A percentile compares a stretch with the other conserved stretches of the same genome.
Evolutionary conservation across 345 rosid genomes (phyloP).

Genomic region (Isatis tinctoria): DNA sequence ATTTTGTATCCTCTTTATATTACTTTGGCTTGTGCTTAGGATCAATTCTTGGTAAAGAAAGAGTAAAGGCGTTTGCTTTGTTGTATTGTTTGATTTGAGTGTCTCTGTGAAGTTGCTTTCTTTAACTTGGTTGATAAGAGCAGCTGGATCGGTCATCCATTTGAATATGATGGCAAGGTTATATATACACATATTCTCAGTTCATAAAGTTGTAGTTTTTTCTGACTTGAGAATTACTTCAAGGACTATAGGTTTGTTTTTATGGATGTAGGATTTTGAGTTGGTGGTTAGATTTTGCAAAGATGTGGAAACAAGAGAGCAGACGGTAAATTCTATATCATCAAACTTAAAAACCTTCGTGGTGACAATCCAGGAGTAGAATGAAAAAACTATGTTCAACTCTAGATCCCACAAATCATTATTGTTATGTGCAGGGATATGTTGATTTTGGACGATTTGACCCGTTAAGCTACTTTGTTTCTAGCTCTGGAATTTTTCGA

Average conservation of each 20-base stretch:
- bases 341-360: conserved; percentile 4
- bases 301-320: conserved; percentile 85
- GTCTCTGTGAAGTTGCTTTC: conserved; percentile 31
- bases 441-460: conserved; percentile 75
- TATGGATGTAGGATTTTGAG: conserved; percentile 54
- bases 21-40: conserved; percentile 39
- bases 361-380: neutral
- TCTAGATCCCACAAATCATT: neutral
- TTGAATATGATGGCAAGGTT: conserved; percentile 68
- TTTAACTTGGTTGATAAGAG: conserved; percentile 51
- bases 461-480: conserved; percentile 53
- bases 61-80: conserved; percentile 12
- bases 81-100: neutral
- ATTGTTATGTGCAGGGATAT: conserved; percentile 67
- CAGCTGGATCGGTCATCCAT: conserved; percentile 62
- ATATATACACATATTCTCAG: neutral
- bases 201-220: neutral
- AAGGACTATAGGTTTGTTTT: conserved; percentile 5
- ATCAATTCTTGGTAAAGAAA: neutral
- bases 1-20: conserved; percentile 81
- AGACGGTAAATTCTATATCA: conserved; percentile 48
- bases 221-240: neutral
- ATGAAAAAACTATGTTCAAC: neutral
- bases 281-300: conserved; percentile 83
- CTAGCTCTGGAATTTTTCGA: conserved; percentile 56